Evolutionary conservation across 2,329 filamentous ascomycete genomes (phyloP), one percentile per base, ranked within the genome.

Genomic region (Paraphoma sp.): DNA sequence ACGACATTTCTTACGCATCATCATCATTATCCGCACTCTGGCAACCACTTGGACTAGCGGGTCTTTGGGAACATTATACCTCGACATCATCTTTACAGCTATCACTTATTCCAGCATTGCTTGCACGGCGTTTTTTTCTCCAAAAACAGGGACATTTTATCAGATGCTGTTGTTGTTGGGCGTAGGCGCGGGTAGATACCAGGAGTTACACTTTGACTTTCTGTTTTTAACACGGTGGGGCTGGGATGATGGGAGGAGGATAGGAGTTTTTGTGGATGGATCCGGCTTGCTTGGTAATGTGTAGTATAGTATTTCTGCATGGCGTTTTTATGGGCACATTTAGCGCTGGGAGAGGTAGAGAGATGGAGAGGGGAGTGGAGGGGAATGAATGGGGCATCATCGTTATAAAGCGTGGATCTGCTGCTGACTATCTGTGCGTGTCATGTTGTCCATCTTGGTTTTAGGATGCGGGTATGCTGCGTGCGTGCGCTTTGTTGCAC

Each of bases 1-100:
- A 36, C 16, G 38, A 29, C 7, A 12, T 45, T 18, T 45, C 10
- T 67, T 59, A 43, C 11, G 16, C 16, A 45, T 43, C 28, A 51
- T 33, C n/a, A 31, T 11, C 16, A 44, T 44, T 14, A n/a, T 14
- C 33, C 3, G 23, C 23, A 23, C 23, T 23, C 23, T 23, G 23
- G 23, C 23, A 23, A 49, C 14, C 12, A 30, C 6, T 9, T 5
- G 38, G 33, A 16, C 12, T 8, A 10, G 29, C 8, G 44, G 30
- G 44, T 36, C 16, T 11, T 38, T 40, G 14, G 14, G 5, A 46
- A 36, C 29, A 45, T 36, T 28, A 36, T 36, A 30, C 16, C 42
- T 42, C 36, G 16, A 23, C 28, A 17, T 42, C 38, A 29, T 42
- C n/a, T 28, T 29, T 41, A 36, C 33, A 36, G 33, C 33, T 36